Evolutionary conservation across 768 basidiomycete genomes (phyloP).

Genomic region (Mycena galericulata): DNA sequence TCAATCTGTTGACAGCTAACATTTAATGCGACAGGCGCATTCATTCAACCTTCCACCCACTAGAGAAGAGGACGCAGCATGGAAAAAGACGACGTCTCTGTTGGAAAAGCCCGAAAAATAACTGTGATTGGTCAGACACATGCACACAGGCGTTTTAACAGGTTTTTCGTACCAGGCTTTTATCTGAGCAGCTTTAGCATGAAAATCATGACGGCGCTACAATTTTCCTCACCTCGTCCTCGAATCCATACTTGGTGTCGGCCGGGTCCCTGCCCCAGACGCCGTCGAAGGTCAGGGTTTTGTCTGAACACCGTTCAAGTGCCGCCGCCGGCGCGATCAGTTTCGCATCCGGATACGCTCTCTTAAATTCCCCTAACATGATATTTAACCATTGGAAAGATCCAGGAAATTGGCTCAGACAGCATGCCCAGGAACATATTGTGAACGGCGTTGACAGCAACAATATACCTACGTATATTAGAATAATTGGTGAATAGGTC

Average conservation of each 20-base stretch:
- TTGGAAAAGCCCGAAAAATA: constrained; percentile 80
- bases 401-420: neutral
- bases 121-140: constrained; percentile 44
- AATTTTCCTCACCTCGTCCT: constrained; percentile 63
- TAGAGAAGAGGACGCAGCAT: constrained; percentile 75
- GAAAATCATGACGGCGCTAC: neutral
- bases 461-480: constrained; percentile 61
- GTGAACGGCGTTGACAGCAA: constrained; percentile 70
- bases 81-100: constrained; percentile 88
- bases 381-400: too few relatives aligned
- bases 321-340: constrained; percentile 76
- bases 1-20: constrained; percentile 41
- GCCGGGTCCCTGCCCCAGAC: constrained; percentile 76
- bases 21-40: neutral
- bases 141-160: neutral
- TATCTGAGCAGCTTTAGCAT: constrained; percentile 48
- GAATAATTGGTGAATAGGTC: neutral
- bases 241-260: constrained; percentile 82
- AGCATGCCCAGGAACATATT: constrained; percentile 66
- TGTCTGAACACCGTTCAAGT: constrained; percentile 59
- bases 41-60: constrained; percentile 48
- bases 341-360: constrained; percentile 76
- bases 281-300: constrained; percentile 71
- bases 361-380: constrained; percentile 75
- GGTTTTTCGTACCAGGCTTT: constrained; percentile 58